Evolutionary conservation across 495 filamentous ascomycete genomes (phyloP).

Genomic region (Penicillium odoratum): DNA sequence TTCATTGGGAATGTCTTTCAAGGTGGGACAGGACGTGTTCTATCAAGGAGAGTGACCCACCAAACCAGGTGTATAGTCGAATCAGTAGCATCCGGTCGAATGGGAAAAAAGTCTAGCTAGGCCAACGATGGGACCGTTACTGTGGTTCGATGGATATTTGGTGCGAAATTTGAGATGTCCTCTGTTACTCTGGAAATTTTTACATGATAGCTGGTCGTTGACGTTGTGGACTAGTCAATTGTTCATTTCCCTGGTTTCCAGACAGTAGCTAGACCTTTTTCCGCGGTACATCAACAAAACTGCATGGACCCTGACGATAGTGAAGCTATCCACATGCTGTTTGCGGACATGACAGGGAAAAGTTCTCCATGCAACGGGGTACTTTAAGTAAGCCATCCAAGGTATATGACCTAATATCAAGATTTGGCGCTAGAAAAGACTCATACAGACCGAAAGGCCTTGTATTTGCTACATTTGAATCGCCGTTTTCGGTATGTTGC

Average conservation of each 20-base stretch:
- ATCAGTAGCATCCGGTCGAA: constrained; percentile 13
- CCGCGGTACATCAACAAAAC: constrained; percentile 1
- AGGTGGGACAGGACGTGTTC: constrained; percentile 3
- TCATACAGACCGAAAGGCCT: background rate
- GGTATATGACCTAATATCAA: background rate
- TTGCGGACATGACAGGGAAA: constrained; percentile 22
- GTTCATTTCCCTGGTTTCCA: background rate
- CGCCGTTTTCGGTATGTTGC: constrained; percentile 32
- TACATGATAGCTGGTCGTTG: background rate
- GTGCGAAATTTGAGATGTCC: background rate
- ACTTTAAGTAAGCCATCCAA: background rate
- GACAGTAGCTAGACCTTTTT: background rate
- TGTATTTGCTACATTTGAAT: constrained; percentile 16
- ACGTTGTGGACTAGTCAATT: background rate
- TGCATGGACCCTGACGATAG: constrained; percentile 9
- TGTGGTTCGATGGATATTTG: constrained; percentile 4
- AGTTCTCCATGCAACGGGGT: background rate
- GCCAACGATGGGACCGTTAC: constrained; percentile 30
- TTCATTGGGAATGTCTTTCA: background rate
- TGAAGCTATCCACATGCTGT: constrained; percentile 14
- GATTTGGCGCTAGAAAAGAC: background rate
- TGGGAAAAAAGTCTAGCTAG: background rate
- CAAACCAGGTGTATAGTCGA: background rate
- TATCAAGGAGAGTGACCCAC: constrained; percentile 1
- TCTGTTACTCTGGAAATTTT: background rate